A percentile compares a stretch with the other conserved stretches of the same genome.
Evolutionary conservation across 148 eudicot species (phyloP).

Genomic region (Limonium bicolor): DNA sequence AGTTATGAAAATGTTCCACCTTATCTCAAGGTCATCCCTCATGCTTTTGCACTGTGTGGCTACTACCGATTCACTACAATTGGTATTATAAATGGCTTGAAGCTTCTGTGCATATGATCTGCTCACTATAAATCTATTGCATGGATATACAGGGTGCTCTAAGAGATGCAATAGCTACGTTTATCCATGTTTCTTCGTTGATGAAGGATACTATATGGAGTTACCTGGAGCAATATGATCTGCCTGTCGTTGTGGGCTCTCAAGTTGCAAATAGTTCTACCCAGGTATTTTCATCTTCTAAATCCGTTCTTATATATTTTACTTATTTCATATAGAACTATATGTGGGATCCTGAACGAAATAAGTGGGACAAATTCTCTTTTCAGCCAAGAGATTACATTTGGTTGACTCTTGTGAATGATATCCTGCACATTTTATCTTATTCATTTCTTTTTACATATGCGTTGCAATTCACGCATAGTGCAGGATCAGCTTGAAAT

Average conservation of each 20-base stretch:
- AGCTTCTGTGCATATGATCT: no score
- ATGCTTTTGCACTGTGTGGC: no score
- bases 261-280: conserved; percentile 36
- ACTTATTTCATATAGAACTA: no score
- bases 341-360: no score
- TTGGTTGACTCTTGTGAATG: no score
- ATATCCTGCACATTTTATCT: no score
- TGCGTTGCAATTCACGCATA: no score
- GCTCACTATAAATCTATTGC: conserved; percentile 4
- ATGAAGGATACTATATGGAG: conserved; percentile 83
- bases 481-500: no score
- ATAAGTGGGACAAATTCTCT: no score
- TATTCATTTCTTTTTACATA: no score
- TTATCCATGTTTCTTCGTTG: conserved; percentile 57
- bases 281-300: conserved; percentile 62
- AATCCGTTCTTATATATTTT: conserved; percentile 4
- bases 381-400: no score
- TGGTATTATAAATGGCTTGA: no score
- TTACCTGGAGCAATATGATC: conserved; percentile 91
- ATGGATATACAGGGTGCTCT: conserved; percentile 56
- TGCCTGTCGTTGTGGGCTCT: conserved; percentile 87
- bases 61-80: not conserved
- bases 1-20: conserved; percentile 97
- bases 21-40: conserved; percentile 58
- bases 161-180: conserved; percentile 63